Percentiles rank a stretch among this genome's conserved stretches.
Conservation (phyloP, 768 basidiomycete species). For the Suillus paluster region DNA sequence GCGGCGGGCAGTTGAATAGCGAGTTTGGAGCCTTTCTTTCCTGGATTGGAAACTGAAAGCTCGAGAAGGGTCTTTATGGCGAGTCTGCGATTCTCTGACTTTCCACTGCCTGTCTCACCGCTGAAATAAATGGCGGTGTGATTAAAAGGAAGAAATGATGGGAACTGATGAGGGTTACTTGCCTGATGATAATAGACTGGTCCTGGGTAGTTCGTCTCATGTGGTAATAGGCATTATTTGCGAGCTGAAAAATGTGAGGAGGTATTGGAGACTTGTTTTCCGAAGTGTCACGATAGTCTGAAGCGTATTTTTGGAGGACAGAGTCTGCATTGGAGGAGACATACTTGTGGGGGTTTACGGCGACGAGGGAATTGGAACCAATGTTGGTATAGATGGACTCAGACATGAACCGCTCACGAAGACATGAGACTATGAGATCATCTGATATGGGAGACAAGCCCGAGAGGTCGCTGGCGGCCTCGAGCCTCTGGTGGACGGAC, state of each 20-base stretch:
- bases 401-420: constrained; percentile 85
- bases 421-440: constrained; percentile 82
- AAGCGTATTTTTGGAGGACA: constrained; percentile 81
- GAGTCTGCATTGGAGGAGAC: constrained; percentile 84
- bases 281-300: constrained; percentile 79
- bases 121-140: constrained; percentile 42
- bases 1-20: constrained; percentile 86
- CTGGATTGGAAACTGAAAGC: constrained; percentile 82
- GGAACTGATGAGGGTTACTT: constrained; percentile 29
- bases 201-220: constrained; percentile 95
- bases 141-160: not conserved
- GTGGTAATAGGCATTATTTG: constrained; percentile 93
- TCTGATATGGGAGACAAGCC: constrained; percentile 71
- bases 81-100: constrained; percentile 89
- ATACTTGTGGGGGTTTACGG: constrained; percentile 94
- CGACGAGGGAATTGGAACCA: constrained; percentile 75
- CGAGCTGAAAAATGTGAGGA: constrained; percentile 92
- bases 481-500: constrained; percentile 68
- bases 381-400: constrained; percentile 81
- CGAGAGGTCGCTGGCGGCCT: constrained; percentile 72
- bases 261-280: constrained; percentile 62
- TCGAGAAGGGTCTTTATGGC: constrained; percentile 93
- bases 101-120: constrained; percentile 92
- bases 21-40: constrained; percentile 95
- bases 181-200: constrained; percentile 88